Conservation (phyloP, 208 protist genomes). For the Trypanosoma conorhini region DNA sequence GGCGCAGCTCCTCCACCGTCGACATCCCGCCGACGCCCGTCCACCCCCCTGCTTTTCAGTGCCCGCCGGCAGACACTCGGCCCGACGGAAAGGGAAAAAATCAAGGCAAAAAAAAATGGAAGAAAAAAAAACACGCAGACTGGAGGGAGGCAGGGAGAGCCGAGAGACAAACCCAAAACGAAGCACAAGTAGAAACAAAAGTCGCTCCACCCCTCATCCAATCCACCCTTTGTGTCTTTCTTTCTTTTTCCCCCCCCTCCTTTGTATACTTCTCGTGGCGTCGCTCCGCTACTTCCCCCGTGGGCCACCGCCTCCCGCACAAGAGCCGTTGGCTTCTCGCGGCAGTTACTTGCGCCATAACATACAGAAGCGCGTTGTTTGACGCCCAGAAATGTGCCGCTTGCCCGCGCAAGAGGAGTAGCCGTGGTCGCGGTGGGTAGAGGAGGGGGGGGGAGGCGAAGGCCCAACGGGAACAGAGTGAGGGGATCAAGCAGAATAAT, state of each 20-base stretch:
- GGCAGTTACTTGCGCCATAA: slow-evolving; percentile 19
- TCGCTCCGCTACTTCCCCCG: background rate
- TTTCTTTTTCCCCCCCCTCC: too few species aligned
- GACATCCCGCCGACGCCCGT: too few species aligned
- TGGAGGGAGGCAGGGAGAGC: background rate
- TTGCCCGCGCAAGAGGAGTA: slow-evolving; percentile 37
- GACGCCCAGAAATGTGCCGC: slow-evolving; percentile 21
- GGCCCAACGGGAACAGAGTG: background rate
- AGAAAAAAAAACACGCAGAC: slow-evolving; percentile 20
- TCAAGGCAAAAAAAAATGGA: slow-evolving; percentile 15
- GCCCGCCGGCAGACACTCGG: background rate
- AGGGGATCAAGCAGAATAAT: background rate
- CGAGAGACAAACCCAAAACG: background rate
- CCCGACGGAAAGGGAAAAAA: background rate
- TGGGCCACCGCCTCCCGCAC: background rate
- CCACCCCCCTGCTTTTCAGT: slow-evolving; percentile 12
- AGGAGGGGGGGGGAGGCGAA: background rate
- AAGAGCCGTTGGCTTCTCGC: slow-evolving; percentile 17
- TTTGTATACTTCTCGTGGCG: background rate
- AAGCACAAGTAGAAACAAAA: background rate
- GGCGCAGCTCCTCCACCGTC: slow-evolving; percentile 38
- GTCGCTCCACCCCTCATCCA: background rate
- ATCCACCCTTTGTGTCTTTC: too few species aligned
- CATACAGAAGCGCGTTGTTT: background rate
- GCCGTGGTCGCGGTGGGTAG: background rate